Conservation (phyloP, 2,329 filamentous ascomycete genomes). For the Fusarium sp. region DNA sequence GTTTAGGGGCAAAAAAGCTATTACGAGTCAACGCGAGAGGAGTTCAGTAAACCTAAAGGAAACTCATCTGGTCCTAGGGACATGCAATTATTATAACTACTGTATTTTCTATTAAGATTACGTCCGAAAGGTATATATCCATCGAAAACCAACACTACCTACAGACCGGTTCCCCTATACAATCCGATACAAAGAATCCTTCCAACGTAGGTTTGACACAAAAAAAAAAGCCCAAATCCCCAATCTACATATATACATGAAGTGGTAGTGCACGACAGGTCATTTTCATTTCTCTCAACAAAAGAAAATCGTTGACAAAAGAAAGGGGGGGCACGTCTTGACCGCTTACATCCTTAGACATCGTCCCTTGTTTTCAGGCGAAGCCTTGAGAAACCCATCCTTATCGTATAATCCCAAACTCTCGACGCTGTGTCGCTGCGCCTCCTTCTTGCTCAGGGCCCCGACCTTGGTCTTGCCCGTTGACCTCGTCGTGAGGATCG, state of each 20-base stretch:
- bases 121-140: conserved; percentile 39
- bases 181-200: not conserved
- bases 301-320: conserved; percentile 22
- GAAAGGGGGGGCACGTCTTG: not conserved
- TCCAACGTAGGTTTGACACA: not conserved
- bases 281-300: not conserved
- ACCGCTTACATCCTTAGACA: conserved; percentile 45
- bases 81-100: not conserved
- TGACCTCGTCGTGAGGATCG: conserved; percentile 10
- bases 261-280: conserved; percentile 9
- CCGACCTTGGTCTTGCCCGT: conserved; percentile 38
- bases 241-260: conserved; percentile 22
- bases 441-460: conserved; percentile 42
- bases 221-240: not conserved
- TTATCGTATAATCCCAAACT: conserved; percentile 59
- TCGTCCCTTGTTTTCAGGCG: conserved; percentile 50
- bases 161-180: not conserved
- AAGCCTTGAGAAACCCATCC: conserved; percentile 59
- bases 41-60: conserved; percentile 5
- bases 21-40: conserved; percentile 8
- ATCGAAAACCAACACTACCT: conserved; percentile 27
- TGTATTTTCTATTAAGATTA: conserved; percentile 41
- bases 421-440: conserved; percentile 49
- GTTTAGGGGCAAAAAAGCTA: conserved; percentile 27
- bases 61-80: not conserved